These are phyloP conservation scores for Pontederia paniculata DNA, from an alignment of 176 grass and related monocot genomes.

Conservation along the genomic window DNA sequence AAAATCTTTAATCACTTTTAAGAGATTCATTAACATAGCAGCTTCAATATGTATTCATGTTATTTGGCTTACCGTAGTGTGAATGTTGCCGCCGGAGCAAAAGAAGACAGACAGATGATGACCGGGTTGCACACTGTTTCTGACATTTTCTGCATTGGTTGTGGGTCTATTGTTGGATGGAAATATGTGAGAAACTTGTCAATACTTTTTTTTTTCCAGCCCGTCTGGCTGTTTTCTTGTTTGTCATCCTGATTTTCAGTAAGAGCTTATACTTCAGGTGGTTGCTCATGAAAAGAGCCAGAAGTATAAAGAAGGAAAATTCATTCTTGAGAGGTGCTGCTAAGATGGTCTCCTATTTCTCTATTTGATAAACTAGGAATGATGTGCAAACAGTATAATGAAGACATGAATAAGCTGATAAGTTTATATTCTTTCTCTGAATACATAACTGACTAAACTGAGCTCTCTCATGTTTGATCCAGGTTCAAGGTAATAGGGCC, in stretches of 20 bases:
- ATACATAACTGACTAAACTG: no score
- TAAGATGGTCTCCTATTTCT: neutral
- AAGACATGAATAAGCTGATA: no score
- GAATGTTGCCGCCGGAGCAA: constrained; percentile 72
- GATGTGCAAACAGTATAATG: no score
- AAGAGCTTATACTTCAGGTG: constrained; percentile 36
- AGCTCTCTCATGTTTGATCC: no score
- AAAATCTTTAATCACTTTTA: no score
- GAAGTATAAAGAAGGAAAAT: constrained; percentile 99
- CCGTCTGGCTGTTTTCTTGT: neutral
- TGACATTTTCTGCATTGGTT: constrained; percentile 98
- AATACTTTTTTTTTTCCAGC: neutral
- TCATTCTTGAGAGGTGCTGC: constrained; percentile 81
- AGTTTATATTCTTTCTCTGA: no score
- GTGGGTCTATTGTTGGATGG: constrained; percentile 95
- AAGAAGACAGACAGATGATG: constrained; percentile 85
- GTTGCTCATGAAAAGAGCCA: constrained; percentile 66
- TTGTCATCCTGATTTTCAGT: constrained; percentile 9
- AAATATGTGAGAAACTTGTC: constrained; percentile 85
- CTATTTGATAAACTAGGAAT: no score
- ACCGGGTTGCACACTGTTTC: constrained; percentile 93
- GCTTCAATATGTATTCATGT: no score
- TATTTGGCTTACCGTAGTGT: constrained; percentile 33
- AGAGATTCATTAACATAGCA: no score
- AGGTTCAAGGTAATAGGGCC: no score